These are phyloP conservation scores for Rachicladosporium sp. DNA, from an alignment of 2,329 filamentous ascomycete species.

Conservation along the genomic window DNA sequence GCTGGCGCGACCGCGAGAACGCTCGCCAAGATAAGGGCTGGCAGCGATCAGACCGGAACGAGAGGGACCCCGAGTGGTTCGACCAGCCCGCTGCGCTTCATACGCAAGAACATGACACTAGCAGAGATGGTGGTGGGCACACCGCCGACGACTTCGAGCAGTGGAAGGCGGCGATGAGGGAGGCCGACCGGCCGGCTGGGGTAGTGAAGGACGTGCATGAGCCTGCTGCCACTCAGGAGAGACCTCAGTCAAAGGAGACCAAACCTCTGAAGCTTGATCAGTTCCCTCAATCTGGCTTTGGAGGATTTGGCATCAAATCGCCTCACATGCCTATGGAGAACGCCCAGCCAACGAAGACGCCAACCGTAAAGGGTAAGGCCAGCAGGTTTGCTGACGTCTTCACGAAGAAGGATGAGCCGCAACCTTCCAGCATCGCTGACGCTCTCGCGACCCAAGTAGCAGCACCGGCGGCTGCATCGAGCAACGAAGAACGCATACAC, in stretches of 20 bases:
- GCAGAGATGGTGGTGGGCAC: slow-evolving; percentile 32
- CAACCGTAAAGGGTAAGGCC: slow-evolving; percentile 51
- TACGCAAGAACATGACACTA: slow-evolving; percentile 47
- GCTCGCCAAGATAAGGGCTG: slow-evolving; percentile 39
- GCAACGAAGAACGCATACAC: slow-evolving; percentile 61
- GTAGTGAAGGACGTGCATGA: slow-evolving; percentile 9
- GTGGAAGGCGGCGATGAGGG: slow-evolving; percentile 80
- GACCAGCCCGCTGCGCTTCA: slow-evolving; percentile 46
- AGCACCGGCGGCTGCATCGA: neutral
- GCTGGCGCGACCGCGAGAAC: slow-evolving; percentile 43
- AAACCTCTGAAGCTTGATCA: slow-evolving; percentile 52
- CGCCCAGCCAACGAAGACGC: slow-evolving; percentile 24
- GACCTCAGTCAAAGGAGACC: slow-evolving; percentile 33
- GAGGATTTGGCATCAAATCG: slow-evolving; percentile 41
- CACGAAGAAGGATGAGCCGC: slow-evolving; percentile 23
- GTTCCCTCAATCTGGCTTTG: slow-evolving; percentile 69
- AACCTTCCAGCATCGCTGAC: slow-evolving; percentile 8
- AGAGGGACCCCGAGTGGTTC: slow-evolving; percentile 86
- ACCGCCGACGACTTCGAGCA: slow-evolving; percentile 88
- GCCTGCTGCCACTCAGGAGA: slow-evolving; percentile 9
- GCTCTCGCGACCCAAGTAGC: slow-evolving; percentile 6
- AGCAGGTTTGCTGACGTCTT: slow-evolving; percentile 78
- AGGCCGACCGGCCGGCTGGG: slow-evolving; percentile 23
- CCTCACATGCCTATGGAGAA: slow-evolving; percentile 28
- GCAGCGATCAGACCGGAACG: slow-evolving; percentile 44